phyloP scores from a whole-genome alignment of 2,329 filamentous ascomycete genomes.

The Paecilomyces niveus region DNA sequence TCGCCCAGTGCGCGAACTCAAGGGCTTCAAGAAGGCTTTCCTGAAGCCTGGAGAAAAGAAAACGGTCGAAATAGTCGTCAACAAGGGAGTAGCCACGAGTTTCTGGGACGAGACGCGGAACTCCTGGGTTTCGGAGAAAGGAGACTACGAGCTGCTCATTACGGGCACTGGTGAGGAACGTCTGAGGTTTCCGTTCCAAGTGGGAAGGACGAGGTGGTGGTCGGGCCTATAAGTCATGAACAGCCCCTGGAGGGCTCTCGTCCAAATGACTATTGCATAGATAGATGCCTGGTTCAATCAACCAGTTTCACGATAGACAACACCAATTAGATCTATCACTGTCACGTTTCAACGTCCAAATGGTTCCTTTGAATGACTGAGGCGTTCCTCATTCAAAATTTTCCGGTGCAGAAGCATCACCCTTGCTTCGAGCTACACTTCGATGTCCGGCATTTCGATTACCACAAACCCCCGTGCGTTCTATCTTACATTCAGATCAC shows the following conservation, averaged over 20 bases:
- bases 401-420: no score
- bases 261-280: not conserved
- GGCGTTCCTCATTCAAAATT: no score
- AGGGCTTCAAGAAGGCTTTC: conserved; percentile 59
- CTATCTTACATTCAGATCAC: no score
- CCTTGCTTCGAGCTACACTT: no score
- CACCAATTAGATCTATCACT: not conserved
- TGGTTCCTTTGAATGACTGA: no score
- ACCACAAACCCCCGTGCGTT: no score
- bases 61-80: conserved; percentile 47
- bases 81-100: conserved; percentile 58
- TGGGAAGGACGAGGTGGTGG: conserved; percentile 61
- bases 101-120: conserved; percentile 64
- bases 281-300: not conserved
- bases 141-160: conserved; percentile 57
- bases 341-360: not conserved
- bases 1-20: conserved; percentile 54
- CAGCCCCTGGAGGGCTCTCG: not conserved
- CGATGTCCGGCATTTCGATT: no score
- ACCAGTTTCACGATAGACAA: not conserved
- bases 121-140: conserved; percentile 61
- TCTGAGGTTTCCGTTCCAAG: conserved; percentile 48
- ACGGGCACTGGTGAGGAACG: conserved; percentile 48
- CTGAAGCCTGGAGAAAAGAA: conserved; percentile 55
- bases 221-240: conserved; percentile 45